Evolutionary conservation across 768 basidiomycete species (phyloP), one percentile per base, ranked within the genome.

Genomic region (Calocera viscosa): DNA sequence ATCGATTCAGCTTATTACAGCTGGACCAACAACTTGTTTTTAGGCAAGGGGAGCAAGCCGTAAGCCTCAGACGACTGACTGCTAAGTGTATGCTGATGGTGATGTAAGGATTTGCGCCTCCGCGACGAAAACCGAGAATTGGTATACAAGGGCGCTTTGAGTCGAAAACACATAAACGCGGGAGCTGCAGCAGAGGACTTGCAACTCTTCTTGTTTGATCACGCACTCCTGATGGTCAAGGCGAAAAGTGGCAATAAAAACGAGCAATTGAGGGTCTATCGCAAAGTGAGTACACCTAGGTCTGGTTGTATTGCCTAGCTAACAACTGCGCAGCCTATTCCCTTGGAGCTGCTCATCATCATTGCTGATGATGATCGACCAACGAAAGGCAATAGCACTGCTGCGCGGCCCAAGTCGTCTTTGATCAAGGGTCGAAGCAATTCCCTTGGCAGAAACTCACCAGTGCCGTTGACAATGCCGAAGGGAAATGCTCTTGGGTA

Each of bases 131-230:
- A 86, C 5, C 85, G 96, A 16, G 89, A 98, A 78, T 82, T 98
- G 72, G 83, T 98, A 30, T 90, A 89, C 78, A 97, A 94, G 77
- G 94, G 94, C 24, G 77, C 85, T 30, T 79, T 98, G 70, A 96
- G 91, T 74, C 91, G 93, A 73, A 85, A 94, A 8, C 86, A 86
- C 1, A 85, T 85, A 1, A 78, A 79, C 5, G 82, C 86, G 72
- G 82, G 82, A 68, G 88, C 89, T 68, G 26, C 26, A 38, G 92
- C 86, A 72, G 93, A 92, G 17, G 95, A 98, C 74, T 80, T 97
- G 64, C 84, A 91, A 72, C 90, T 95, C 5, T 97, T 95, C 79
- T 77, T 99, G 72, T 96, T 99, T 74, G 96, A 99, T 75, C 96
- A 99, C 76, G 94, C 94, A 1, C 78, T 99, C 47, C 79, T 99